Evolutionary conservation across 192 early-diverging fungal genomes (phyloP), one percentile per base, ranked within the genome.

Genomic region (Pilobolus umbonatus): DNA sequence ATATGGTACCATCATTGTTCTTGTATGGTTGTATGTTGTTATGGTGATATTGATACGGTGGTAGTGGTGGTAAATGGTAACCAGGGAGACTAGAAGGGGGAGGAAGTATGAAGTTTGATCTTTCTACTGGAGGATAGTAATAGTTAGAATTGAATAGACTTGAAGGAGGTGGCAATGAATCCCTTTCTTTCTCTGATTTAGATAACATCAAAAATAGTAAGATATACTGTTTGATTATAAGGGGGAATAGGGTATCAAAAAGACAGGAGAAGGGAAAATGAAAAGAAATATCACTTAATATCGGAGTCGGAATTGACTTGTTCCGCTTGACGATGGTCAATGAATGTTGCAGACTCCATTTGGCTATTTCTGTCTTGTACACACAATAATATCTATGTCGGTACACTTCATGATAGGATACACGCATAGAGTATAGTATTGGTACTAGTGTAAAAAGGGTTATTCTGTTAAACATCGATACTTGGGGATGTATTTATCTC

Each of bases 71-170:
- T n/a, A 62, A 39, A 40, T 53, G 48, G 35, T 62, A 62, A 5
- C 60, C 60, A 29, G 48, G 60, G 11, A 62, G 47, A 24, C 48
- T 52, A 21, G 60, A 53, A 30, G 63, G 63, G 6, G 63, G 63
- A 8, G 63, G 63, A 8, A 65, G 26, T n/a, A 65, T 65, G 15
- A 35, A 53, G 8, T 32, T 32, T 34, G 51, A 30, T 34, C 51
- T 31, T 42, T 35, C 26, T 19, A 31, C 15, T 29, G 57, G 29
- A 11, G 57, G 43, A 24, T 59, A 59, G 24, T 45, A 59, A 19
- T 44, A 46, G 9, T 26, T 45, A 14, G 44, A 34, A 25, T 44
- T 44, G 47, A 59, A 59, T 21, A 59, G 28, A 22, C 44, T 44
- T 35, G 57, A 59, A 19, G 57, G 57, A 22, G 57, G 57, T 11